Conservation (phyloP, 2,329 filamentous ascomycete genomes). For the Aspergillus tamarii region DNA sequence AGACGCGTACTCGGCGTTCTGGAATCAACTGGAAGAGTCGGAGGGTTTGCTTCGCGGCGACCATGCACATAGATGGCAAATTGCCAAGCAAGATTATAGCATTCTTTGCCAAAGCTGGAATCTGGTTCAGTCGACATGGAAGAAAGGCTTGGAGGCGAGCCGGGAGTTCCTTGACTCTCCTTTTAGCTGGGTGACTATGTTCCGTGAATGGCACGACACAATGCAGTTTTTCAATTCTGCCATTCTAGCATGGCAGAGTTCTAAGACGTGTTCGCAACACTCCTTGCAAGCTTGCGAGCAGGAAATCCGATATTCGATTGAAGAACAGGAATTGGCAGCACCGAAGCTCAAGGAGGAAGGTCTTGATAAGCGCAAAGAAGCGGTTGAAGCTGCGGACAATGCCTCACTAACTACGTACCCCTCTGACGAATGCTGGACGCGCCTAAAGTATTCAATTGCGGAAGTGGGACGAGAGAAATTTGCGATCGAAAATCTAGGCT, state of each 20-base stretch:
- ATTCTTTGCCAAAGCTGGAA: background rate
- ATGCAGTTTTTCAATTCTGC: background rate
- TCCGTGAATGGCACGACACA: background rate
- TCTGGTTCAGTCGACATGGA: accelerated
- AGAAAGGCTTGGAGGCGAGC: background rate
- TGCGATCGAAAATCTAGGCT: too few relatives aligned
- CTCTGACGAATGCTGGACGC: too few relatives aligned
- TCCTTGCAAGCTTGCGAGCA: background rate
- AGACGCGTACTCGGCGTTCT: background rate
- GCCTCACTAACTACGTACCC: accelerated
- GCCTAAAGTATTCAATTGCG: background rate
- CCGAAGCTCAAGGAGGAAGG: too few relatives aligned
- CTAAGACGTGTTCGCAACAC: background rate
- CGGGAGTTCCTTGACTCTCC: accelerated
- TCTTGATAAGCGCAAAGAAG: background rate
- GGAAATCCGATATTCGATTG: too few relatives aligned
- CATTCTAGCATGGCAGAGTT: background rate
- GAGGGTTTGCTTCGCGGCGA: accelerated
- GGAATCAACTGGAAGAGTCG: accelerated
- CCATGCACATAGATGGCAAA: background rate
- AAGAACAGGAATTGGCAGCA: too few relatives aligned
- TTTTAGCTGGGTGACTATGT: background rate
- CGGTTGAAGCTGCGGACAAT: background rate
- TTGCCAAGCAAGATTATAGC: background rate
- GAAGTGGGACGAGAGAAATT: background rate